phyloP scores from a whole-genome alignment of 23 red algal species.

The Cyanidioschyzon merolae region DNA sequence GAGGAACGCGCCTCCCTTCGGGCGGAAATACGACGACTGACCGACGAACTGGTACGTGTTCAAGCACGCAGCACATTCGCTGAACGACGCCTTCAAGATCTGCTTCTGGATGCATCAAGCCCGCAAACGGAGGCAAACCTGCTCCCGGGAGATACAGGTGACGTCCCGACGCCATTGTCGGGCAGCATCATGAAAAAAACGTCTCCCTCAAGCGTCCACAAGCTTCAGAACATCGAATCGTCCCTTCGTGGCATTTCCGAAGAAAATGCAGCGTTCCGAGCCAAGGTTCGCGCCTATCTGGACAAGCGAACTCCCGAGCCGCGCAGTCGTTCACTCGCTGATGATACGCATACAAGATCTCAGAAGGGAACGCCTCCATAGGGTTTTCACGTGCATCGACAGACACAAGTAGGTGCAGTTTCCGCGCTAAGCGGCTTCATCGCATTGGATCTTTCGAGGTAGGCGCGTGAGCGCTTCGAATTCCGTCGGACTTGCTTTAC shows the following conservation, averaged over 20 bases:
- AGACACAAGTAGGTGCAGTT: too few relatives aligned
- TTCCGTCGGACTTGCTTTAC: too few relatives aligned
- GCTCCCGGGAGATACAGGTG: neutral
- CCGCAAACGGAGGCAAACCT: neutral
- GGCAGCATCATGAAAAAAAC: neutral
- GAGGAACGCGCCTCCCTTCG: neutral
- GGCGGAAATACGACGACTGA: neutral
- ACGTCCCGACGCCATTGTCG: neutral
- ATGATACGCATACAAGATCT: too few relatives aligned
- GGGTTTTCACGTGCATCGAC: too few relatives aligned
- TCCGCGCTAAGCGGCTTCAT: too few relatives aligned
- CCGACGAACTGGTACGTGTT: neutral
- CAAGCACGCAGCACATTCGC: constrained; percentile 5
- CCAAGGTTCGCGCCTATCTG: constrained; percentile 2
- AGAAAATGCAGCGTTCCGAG: constrained; percentile 7
- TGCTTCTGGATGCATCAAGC: neutral
- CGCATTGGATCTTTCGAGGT: too few relatives aligned
- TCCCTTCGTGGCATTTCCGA: neutral
- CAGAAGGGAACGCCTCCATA: too few relatives aligned
- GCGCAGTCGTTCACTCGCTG: too few relatives aligned
- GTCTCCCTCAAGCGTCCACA: neutral
- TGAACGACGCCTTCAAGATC: neutral
- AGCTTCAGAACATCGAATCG: neutral
- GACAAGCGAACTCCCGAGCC: neutral
- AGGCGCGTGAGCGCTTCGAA: too few relatives aligned